Evolutionary conservation across 805 yeast genomes (phyloP).

Genomic region (Ogataea ganodermae): DNA sequence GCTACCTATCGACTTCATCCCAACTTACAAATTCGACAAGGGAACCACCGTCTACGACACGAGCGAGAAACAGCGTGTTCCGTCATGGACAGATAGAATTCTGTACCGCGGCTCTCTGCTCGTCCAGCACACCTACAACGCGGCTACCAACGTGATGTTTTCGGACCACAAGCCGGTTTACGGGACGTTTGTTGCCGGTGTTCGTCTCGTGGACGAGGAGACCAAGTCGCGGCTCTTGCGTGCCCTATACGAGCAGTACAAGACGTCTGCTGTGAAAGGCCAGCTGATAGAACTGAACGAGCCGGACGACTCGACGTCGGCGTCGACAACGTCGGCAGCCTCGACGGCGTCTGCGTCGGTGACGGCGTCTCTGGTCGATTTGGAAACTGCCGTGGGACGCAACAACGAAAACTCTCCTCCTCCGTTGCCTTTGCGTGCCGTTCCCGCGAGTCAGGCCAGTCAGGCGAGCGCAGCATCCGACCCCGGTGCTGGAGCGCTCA

Average conservation of each 20-base stretch:
- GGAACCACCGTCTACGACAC: slow-evolving; percentile 81
- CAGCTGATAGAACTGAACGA: slow-evolving; percentile 35
- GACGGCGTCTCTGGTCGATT: too few species aligned
- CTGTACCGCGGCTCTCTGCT: slow-evolving; percentile 61
- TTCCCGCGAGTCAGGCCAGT: too few species aligned
- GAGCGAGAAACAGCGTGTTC: slow-evolving; percentile 88
- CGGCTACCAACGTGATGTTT: slow-evolving; percentile 56
- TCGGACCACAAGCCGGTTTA: slow-evolving; percentile 96
- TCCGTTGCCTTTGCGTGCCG: slow-evolving; percentile 17
- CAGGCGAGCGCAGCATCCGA: slow-evolving; percentile 19
- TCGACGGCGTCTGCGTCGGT: slow-evolving; percentile 26
- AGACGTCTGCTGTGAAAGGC: slow-evolving; percentile 32
- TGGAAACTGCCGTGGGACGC: too few species aligned
- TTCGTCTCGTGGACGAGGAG: slow-evolving; percentile 67
- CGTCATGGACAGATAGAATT: slow-evolving; percentile 96
- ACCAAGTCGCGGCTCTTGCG: slow-evolving; percentile 55
- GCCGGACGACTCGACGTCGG: slow-evolving; percentile 17
- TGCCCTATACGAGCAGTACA: slow-evolving; percentile 61
- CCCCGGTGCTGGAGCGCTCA: slow-evolving; percentile 14
- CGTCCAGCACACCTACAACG: slow-evolving; percentile 66
- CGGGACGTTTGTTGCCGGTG: slow-evolving; percentile 69
- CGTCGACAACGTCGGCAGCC: slow-evolving; percentile 16
- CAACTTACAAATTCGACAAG: slow-evolving; percentile 91
- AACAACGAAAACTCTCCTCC: slow-evolving; percentile 17
- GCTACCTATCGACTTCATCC: slow-evolving; percentile 72